Conservation (phyloP, 2,329 filamentous ascomycete species). For the Colletotrichum sp. region DNA sequence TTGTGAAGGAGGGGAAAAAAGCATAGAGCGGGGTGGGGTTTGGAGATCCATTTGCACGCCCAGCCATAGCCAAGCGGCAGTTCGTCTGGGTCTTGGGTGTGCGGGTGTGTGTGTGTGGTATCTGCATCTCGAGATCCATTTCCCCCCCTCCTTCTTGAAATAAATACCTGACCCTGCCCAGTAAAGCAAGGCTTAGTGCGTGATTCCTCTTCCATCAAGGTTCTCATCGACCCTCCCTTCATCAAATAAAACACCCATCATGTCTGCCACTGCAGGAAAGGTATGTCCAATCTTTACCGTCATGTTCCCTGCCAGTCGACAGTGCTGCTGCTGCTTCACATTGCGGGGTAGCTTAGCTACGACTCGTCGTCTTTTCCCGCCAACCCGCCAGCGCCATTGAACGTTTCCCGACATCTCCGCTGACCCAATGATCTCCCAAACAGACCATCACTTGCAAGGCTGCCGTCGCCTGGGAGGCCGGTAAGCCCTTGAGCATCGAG, state of each 20-base stretch:
- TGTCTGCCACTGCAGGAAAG: slow-evolving; percentile 25
- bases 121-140: neutral
- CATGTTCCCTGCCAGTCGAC: neutral
- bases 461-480: slow-evolving; percentile 96
- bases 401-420: neutral
- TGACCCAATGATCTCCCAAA: slow-evolving; percentile 3
- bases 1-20: neutral
- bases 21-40: slow-evolving; percentile 14
- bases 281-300: slow-evolving; percentile 3
- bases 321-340: neutral
- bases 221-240: slow-evolving; percentile 17
- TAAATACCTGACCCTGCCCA: slow-evolving; percentile 21
- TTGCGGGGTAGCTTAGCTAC: slow-evolving; percentile 21
- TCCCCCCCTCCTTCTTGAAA: neutral
- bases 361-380: neutral
- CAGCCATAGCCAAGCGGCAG: slow-evolving; percentile 9
- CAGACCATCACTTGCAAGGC: slow-evolving; percentile 97
- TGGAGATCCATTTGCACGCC: slow-evolving; percentile 6
- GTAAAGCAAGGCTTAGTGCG: slow-evolving; percentile 8
- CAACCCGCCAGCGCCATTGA: neutral
- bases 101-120: neutral
- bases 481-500: slow-evolving; percentile 87
- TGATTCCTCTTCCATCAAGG: slow-evolving; percentile 20
- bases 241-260: slow-evolving; percentile 3
- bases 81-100: neutral